Evolutionary conservation across 345 rosid species (phyloP).

Genomic region (Gossypium longicalyx): DNA sequence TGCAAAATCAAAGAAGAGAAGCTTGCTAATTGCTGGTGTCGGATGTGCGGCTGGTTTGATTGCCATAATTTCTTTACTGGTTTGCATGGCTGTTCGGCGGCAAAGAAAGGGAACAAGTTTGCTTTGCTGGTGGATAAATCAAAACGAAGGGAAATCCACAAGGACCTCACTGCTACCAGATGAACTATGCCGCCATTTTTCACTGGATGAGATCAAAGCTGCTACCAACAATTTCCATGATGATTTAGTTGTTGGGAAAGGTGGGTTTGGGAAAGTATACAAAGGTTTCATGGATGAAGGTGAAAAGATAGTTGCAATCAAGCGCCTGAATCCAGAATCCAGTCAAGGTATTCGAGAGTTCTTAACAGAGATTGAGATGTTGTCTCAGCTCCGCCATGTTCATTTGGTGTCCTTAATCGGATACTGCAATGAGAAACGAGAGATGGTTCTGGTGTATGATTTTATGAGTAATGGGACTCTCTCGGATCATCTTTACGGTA

Average conservation of each 20-base stretch:
- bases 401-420: slow-evolving; percentile 51
- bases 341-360: background rate
- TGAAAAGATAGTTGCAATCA: background rate
- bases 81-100: background rate
- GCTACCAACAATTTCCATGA: slow-evolving; percentile 6
- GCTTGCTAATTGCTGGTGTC: background rate
- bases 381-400: slow-evolving; percentile 45
- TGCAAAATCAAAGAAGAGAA: background rate
- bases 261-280: background rate
- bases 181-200: background rate
- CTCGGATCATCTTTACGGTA: slow-evolving; percentile 24
- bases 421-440: slow-evolving; percentile 25
- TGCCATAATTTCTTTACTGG: background rate
- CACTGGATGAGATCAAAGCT: background rate
- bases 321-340: background rate
- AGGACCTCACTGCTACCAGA: background rate
- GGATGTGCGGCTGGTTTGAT: background rate
- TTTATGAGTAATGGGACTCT: slow-evolving; percentile 14
- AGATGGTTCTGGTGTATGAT: slow-evolving; percentile 3
- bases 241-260: slow-evolving; percentile 4
- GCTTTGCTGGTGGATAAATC: background rate
- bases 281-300: background rate
- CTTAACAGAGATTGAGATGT: background rate
- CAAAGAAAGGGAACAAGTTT: background rate
- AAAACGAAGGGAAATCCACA: background rate